These are phyloP conservation scores for Zymoseptoria crescenta DNA, from an alignment of 2,329 filamentous ascomycete species.

Conservation along the genomic window DNA sequence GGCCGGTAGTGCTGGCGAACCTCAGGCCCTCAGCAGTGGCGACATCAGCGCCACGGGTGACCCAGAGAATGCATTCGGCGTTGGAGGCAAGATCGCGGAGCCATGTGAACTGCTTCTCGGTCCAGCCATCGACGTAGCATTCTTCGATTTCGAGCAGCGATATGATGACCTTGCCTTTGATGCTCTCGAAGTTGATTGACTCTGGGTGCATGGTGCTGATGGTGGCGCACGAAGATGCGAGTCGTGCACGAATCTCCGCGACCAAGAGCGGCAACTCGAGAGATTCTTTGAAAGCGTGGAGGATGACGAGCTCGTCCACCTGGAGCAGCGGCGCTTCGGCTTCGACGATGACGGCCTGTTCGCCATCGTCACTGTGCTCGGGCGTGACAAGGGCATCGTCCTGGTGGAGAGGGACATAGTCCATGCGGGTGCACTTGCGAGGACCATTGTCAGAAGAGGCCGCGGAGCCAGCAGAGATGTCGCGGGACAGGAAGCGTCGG, in stretches of 20 bases:
- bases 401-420: slow-evolving; percentile 1
- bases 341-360: not conserved
- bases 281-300: slow-evolving; percentile 1
- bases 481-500: slow-evolving; percentile 1
- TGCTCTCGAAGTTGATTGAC: not conserved
- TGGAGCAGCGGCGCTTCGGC: not conserved
- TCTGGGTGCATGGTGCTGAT: slow-evolving; percentile 1
- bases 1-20: slow-evolving; percentile 1
- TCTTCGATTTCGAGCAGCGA: slow-evolving; percentile 4
- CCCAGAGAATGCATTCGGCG: slow-evolving; percentile 3
- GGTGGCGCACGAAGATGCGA: not conserved
- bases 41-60: slow-evolving; percentile 3
- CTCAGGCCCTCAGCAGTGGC: not conserved
- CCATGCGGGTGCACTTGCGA: slow-evolving; percentile 3
- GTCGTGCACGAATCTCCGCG: slow-evolving; percentile 1
- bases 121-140: slow-evolving; percentile 2
- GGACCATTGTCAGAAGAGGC: not conserved
- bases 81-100: slow-evolving; percentile 2
- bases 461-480: not conserved
- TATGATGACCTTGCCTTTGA: slow-evolving; percentile 1
- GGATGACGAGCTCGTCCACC: slow-evolving; percentile 1
- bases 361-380: not conserved
- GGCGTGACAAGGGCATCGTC: not conserved
- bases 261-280: slow-evolving; percentile 1
- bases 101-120: slow-evolving; percentile 3